phyloP scores from a whole-genome alignment of 2,329 filamentous ascomycete species.

The Colletotrichum sp. region DNA sequence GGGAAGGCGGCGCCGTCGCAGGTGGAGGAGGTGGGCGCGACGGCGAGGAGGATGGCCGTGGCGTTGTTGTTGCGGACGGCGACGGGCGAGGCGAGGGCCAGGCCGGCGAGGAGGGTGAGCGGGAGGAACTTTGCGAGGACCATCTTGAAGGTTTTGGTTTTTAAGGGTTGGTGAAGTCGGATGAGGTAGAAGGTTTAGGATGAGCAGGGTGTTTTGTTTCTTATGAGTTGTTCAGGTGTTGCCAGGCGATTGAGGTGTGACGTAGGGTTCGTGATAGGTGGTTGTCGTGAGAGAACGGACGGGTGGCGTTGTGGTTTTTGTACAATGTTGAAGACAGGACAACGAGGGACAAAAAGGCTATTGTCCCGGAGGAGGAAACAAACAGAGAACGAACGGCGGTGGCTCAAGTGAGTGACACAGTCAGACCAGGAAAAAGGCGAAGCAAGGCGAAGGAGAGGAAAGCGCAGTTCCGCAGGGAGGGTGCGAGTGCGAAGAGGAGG shows the following conservation, averaged over 20 bases:
- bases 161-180: not conserved
- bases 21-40: slow-evolving; percentile 61
- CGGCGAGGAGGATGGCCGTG: slow-evolving; percentile 48
- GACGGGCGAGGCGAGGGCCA: slow-evolving; percentile 27
- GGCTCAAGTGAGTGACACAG: slow-evolving; percentile 12
- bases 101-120: slow-evolving; percentile 29
- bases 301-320: not conserved
- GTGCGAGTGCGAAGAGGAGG: not conserved
- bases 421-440: not conserved
- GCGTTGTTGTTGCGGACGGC: slow-evolving; percentile 24
- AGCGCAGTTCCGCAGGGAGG: not conserved
- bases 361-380: not conserved
- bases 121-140: slow-evolving; percentile 28
- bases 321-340: not conserved
- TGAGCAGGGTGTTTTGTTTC: not conserved
- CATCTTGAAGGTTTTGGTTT: slow-evolving; percentile 25
- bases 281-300: not conserved
- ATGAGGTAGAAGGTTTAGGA: not conserved
- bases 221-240: not conserved
- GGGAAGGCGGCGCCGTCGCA: slow-evolving; percentile 54
- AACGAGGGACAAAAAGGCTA: not conserved
- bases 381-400: not conserved
- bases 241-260: not conserved
- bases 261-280: not conserved
- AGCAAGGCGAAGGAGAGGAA: not conserved